Evolutionary conservation across 1,284 basidiomycete genomes (phyloP).

Genomic region (Ganoderma resinaceum): DNA sequence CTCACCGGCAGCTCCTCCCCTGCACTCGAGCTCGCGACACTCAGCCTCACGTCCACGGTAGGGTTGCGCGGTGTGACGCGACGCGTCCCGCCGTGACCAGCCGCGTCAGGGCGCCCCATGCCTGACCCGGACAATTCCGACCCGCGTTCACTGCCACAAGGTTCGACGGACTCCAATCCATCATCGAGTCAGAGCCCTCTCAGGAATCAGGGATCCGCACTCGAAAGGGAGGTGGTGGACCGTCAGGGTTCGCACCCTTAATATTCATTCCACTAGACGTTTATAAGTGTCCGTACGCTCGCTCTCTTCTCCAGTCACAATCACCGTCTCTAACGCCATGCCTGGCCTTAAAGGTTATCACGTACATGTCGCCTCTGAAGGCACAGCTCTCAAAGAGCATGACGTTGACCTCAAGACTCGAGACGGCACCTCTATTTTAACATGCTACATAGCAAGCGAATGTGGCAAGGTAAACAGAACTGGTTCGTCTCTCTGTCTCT

Average conservation of each 20-base stretch:
- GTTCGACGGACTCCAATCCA: not conserved
- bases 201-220: not conserved
- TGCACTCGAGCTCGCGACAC: too few species aligned
- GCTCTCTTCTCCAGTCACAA: not conserved
- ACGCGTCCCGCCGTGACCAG: not conserved
- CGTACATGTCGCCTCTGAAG: not conserved
- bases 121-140: too few species aligned
- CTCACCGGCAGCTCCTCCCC: too few species aligned
- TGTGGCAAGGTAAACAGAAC: not conserved
- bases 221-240: not conserved
- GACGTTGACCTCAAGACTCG: not conserved
- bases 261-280: not conserved
- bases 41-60: not conserved
- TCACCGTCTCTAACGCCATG: not conserved
- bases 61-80: not conserved
- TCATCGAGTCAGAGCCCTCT: too few species aligned
- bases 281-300: not conserved
- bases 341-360: not conserved
- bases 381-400: not conserved
- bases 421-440: not conserved
- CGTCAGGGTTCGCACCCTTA: not conserved
- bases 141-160: too few species aligned
- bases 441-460: slow-evolving; percentile 7
- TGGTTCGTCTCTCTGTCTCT: not conserved
- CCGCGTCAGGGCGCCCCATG: not conserved